phyloP scores from a whole-genome alignment of 371 early-diverging fungal species.

The Mucor plumbeus region DNA sequence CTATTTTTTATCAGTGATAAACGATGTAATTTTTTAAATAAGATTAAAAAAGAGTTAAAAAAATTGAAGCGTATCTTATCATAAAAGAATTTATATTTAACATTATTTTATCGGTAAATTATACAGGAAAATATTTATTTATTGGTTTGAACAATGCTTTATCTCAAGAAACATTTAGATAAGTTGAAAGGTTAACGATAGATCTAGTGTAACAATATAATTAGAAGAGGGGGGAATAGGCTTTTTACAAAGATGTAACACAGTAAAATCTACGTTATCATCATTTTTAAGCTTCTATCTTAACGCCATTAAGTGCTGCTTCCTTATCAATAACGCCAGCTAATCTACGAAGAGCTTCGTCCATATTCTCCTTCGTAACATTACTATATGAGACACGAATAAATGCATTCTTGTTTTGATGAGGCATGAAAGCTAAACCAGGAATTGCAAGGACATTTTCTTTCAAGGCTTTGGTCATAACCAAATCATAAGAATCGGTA shows the following conservation, averaged over 20 bases:
- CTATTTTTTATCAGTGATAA: too few relatives aligned
- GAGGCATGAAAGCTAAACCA: conserved; percentile 54
- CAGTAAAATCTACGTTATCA: neutral
- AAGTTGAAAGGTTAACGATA: neutral
- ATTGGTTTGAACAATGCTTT: too few relatives aligned
- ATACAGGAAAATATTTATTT: too few relatives aligned
- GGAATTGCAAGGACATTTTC: conserved; percentile 78
- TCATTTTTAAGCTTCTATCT: conserved; percentile 3
- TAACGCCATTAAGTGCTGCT: conserved; percentile 17
- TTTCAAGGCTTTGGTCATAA: conserved; percentile 69
- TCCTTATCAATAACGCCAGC: conserved; percentile 44
- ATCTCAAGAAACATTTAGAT: too few relatives aligned
- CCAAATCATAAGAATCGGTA: conserved; percentile 67
- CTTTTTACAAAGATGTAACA: neutral
- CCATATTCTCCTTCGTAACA: conserved; percentile 67
- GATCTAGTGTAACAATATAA: neutral
- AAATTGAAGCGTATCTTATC: too few relatives aligned
- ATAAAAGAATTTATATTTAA: too few relatives aligned
- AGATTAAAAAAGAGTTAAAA: too few relatives aligned
- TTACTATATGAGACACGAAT: conserved; percentile 71
- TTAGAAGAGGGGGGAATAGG: neutral
- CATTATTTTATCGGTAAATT: too few relatives aligned
- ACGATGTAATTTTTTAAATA: too few relatives aligned
- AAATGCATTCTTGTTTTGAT: conserved; percentile 30
- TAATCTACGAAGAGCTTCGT: conserved; percentile 64